Percentiles rank a stretch among this genome's conserved stretches.
Evolutionary conservation across 2,329 filamentous ascomycete genomes (phyloP).

Genomic region (Paecilomyces fulvus): DNA sequence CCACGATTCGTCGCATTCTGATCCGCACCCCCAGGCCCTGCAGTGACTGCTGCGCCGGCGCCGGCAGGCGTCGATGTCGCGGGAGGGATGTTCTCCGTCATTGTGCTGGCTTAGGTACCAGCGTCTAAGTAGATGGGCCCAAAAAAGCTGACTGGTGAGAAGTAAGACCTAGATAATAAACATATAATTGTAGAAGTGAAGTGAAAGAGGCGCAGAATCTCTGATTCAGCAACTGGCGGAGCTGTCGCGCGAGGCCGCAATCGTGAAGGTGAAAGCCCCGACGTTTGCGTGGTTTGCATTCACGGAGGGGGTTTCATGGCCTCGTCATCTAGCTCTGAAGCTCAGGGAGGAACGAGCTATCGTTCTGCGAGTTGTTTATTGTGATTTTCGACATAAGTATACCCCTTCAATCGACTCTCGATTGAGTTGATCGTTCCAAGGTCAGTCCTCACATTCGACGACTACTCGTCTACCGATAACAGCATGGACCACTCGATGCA

Average conservation of each 20-base stretch:
- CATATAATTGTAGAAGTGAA: background rate
- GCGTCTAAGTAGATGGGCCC: background rate
- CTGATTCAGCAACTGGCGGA: background rate
- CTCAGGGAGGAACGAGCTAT: background rate
- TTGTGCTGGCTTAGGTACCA: conserved; percentile 8
- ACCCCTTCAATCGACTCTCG: background rate
- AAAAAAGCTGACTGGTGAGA: background rate
- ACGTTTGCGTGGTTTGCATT: conserved; percentile 31
- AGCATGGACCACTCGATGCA: conserved; percentile 32
- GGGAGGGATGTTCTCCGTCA: conserved; percentile 36
- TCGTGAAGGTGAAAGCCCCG: background rate
- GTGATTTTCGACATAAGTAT: background rate
- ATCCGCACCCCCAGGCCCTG: conserved; percentile 7
- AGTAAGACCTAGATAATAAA: background rate
- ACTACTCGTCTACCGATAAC: background rate
- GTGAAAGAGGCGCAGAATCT: background rate
- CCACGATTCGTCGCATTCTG: conserved; percentile 31
- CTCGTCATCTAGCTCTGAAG: background rate
- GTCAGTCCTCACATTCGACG: background rate
- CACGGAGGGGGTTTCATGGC: background rate
- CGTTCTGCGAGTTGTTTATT: background rate
- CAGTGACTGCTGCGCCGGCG: conserved; percentile 5
- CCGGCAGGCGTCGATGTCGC: conserved; percentile 10
- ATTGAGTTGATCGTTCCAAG: background rate
- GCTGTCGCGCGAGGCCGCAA: background rate